Evolutionary conservation across 352 stramenopile genomes (phyloP).

Genomic region (Blastocystis sp.): DNA sequence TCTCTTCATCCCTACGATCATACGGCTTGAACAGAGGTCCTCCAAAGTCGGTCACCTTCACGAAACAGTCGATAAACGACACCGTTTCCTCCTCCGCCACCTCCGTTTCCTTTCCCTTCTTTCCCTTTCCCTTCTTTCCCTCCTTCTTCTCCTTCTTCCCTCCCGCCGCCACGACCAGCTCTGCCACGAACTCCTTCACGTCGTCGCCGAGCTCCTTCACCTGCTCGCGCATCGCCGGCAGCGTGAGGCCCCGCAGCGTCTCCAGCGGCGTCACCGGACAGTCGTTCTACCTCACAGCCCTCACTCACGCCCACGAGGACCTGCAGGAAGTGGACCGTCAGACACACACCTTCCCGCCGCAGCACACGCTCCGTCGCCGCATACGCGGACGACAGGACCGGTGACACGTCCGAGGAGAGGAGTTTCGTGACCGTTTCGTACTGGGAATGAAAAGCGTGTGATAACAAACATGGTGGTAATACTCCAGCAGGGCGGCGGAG

Average conservation of each 20-base stretch:
- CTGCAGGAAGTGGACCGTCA: background rate
- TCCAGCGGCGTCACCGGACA: background rate
- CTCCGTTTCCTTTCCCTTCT: background rate
- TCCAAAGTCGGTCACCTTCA: slow-evolving; percentile 23
- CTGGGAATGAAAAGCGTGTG: background rate
- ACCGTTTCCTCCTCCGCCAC: background rate
- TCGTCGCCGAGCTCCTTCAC: background rate
- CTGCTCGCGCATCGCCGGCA: background rate
- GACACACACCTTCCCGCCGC: background rate
- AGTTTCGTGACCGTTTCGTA: slow-evolving; percentile 20
- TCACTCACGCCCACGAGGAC: background rate
- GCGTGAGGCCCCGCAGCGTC: background rate
- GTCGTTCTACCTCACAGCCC: background rate
- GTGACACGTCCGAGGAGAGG: background rate
- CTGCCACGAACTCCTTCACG: background rate
- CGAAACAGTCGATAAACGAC: slow-evolving; percentile 1
- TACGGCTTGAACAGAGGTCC: slow-evolving; percentile 31
- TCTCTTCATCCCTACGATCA: background rate
- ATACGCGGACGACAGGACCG: background rate
- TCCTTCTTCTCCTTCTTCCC: slow-evolving; percentile 6
- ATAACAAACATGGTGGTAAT: background rate
- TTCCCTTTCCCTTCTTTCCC: background rate
- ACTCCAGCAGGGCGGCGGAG: background rate
- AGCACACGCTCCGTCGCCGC: background rate
- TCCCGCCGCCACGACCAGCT: background rate